Percentiles rank a stretch among this genome's conserved stretches.
Evolutionary conservation across 2,329 filamentous ascomycete species (phyloP).

Genomic region (Hymenoscyphus fraxineus): DNA sequence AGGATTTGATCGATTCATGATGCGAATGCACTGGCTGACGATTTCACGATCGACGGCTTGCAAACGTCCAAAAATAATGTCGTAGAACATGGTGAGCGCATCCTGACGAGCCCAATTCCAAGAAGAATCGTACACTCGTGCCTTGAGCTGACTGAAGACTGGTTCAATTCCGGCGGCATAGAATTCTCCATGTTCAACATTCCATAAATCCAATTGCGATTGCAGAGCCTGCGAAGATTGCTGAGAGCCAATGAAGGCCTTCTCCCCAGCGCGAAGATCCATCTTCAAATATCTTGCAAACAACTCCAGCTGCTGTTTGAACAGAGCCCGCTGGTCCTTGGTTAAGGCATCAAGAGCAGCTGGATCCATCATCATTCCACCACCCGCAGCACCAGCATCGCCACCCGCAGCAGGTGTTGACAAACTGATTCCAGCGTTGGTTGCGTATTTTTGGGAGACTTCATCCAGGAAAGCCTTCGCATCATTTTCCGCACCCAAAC

Average conservation of each 20-base stretch:
- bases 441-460: conserved; percentile 83
- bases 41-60: conserved; percentile 95
- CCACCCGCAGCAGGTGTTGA: conserved; percentile 73
- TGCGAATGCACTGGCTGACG: conserved; percentile 95
- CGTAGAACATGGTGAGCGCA: conserved; percentile 96
- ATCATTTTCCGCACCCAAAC: conserved; percentile 83
- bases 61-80: conserved; percentile 95
- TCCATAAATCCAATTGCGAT: conserved; percentile 91
- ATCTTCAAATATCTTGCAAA: conserved; percentile 95
- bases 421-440: conserved; percentile 76
- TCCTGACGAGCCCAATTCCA: conserved; percentile 99
- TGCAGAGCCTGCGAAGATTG: conserved; percentile 85
- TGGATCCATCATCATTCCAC: conserved; percentile 99
- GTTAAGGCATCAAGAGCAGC: conserved; percentile 94
- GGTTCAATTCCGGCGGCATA: conserved; percentile 94
- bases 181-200: conserved; percentile 90
- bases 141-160: conserved; percentile 88
- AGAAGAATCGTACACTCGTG: conserved; percentile 92
- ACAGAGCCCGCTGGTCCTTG: conserved; percentile 90
- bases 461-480: conserved; percentile 91
- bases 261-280: conserved; percentile 94
- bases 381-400: conserved; percentile 63
- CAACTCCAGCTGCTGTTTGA: conserved; percentile 97
- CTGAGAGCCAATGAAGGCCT: conserved; percentile 79
- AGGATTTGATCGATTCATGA: conserved; percentile 99